These are phyloP conservation scores for Cucumis sativus DNA, from an alignment of 306 rosid genomes.

Conservation along the genomic window DNA sequence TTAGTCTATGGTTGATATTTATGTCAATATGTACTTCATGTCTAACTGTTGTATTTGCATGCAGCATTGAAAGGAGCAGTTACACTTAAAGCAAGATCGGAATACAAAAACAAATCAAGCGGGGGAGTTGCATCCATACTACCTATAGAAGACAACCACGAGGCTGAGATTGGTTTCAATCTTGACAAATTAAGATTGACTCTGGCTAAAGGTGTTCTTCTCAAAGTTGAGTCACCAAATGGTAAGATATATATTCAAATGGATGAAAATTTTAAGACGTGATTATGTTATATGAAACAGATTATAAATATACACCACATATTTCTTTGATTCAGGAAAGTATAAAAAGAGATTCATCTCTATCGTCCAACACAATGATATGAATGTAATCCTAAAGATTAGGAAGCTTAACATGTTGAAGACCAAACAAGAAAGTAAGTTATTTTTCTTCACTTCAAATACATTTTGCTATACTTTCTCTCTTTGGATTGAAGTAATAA, in stretches of 20 bases:
- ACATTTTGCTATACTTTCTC: not conserved
- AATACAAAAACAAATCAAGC: conserved; percentile 38
- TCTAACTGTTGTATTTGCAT: too few relatives aligned
- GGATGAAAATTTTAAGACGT: not conserved
- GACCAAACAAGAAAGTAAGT: conserved; percentile 64
- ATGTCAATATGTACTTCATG: too few relatives aligned
- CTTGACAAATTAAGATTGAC: conserved; percentile 43
- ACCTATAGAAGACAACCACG: conserved; percentile 45
- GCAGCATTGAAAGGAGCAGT: conserved; percentile 84
- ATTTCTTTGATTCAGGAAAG: conserved; percentile 27
- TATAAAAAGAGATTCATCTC: conserved; percentile 48
- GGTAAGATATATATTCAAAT: conserved; percentile 24
- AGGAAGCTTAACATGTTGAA: conserved; percentile 53
- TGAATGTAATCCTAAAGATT: conserved; percentile 59
- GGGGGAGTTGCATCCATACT: conserved; percentile 61
- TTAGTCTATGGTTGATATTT: too few relatives aligned
- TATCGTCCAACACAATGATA: conserved; percentile 43
- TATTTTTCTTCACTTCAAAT: not conserved
- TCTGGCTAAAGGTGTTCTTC: conserved; percentile 49
- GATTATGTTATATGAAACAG: not conserved
- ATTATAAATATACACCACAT: not conserved
- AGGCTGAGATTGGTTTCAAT: conserved; percentile 50
- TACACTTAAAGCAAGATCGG: conserved; percentile 73
- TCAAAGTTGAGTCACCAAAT: conserved; percentile 71
- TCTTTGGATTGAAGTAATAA: not conserved